Conservation (phyloP, 2,329 filamentous ascomycete species). For the Aspergillus pseudoterreus region DNA sequence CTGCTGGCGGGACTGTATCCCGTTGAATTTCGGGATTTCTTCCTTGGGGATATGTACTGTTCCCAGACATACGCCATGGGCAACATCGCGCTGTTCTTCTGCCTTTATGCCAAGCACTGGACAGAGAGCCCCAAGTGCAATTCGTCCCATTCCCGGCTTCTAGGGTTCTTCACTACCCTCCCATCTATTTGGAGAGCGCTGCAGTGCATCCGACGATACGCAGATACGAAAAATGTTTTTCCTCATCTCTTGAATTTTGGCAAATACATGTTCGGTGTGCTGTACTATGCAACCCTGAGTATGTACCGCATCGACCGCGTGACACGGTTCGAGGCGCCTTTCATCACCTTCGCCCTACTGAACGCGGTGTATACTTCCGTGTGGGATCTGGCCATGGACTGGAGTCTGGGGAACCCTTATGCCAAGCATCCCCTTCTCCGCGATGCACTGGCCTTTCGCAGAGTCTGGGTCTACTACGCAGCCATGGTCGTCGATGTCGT, state of each 20-base stretch:
- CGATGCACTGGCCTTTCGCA: slow-evolving; percentile 74
- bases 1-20: slow-evolving; percentile 82
- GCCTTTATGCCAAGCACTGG: slow-evolving; percentile 81
- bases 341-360: slow-evolving; percentile 74
- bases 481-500: slow-evolving; percentile 82
- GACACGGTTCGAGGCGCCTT: slow-evolving; percentile 59
- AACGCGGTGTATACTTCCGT: slow-evolving; percentile 81
- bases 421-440: slow-evolving; percentile 67
- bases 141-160: slow-evolving; percentile 73
- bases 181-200: slow-evolving; percentile 87
- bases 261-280: slow-evolving; percentile 83
- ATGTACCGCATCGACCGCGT: slow-evolving; percentile 72
- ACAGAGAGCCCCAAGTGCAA: slow-evolving; percentile 72
- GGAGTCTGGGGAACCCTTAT: slow-evolving; percentile 78
- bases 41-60: slow-evolving; percentile 95
- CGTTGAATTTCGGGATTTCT: slow-evolving; percentile 96
- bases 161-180: slow-evolving; percentile 80
- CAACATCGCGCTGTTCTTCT: slow-evolving; percentile 91
- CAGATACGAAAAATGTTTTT: slow-evolving; percentile 80
- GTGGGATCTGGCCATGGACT: slow-evolving; percentile 97
- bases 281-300: slow-evolving; percentile 73
- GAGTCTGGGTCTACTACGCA: slow-evolving; percentile 76
- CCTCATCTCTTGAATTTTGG: slow-evolving; percentile 89
- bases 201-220: slow-evolving; percentile 86
- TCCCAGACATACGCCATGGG: slow-evolving; percentile 87